Base-by-base conservation (phyloP, 371 early-diverging fungal species). In the Rhizomucor pusillus region DNA sequence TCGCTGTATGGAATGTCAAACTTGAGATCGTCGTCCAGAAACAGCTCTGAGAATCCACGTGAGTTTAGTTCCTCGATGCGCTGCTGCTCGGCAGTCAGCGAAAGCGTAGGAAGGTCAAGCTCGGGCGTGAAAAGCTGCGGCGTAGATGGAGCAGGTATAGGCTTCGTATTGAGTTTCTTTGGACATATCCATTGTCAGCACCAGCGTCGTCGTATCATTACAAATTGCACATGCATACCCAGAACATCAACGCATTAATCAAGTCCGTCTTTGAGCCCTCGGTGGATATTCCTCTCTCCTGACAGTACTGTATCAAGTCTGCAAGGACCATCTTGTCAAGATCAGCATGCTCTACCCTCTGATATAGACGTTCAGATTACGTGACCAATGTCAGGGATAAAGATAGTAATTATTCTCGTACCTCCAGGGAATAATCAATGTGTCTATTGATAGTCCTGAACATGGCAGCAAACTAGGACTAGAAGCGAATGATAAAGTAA, bases 281-380 rank as follows among this genome's bases (percentile, higher is more conserved):
- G 0, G 81, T 75, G 22, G 75, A 67, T 35, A 89, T 64, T 1
- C 85, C 88, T 78, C 88, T 71, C 53, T 88, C 88, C 60, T 85
- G 88, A 62, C 90, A 89, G 51, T 84, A 73, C 39, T 85, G 83
- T 37, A 89, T 83, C 24, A 89, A 63, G 60, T 89, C 88, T 2
- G 87, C 90, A 51, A 82, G 73, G 54, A 82, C 70, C 57, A 83
- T 74, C 41, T 76, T 73, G 57, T 78, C 72, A 1, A 89, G 71
- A 3, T 63, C 57, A n/a, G 59, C 62, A 16, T 59, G 61, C 35
- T 64, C 59, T 14, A 73, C 40, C 29, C 56, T 50, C 69, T 67
- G 25, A 12, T 20, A 33, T 19, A 10, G 19, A 14, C 54, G 24
- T 20, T 33, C 44, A 4, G 40, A 14, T 25, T 25, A 54, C 39